Evolutionary conservation across 2,329 filamentous ascomycete genomes (phyloP).

Genomic region (Xylaria sp.): DNA sequence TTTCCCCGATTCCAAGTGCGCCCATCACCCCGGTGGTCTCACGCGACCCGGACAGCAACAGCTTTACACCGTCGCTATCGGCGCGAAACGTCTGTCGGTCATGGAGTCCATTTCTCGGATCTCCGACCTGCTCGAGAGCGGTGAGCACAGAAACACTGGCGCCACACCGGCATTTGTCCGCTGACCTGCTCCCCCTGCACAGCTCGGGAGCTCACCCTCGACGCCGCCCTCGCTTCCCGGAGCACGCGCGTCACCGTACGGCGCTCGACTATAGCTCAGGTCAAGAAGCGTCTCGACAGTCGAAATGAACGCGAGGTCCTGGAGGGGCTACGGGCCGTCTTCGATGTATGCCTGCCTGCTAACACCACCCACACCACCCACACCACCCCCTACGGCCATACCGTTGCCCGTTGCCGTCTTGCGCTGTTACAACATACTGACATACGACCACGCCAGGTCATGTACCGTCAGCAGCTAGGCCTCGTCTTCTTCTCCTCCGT

Average conservation of each 20-base stretch:
- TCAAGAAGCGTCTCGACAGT: slow-evolving; percentile 94
- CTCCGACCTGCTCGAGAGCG: slow-evolving; percentile 91
- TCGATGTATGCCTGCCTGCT: slow-evolving; percentile 67
- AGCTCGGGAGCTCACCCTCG: slow-evolving; percentile 97
- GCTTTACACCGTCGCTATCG: slow-evolving; percentile 34
- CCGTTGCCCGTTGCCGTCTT: no score
- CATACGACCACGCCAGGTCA: slow-evolving; percentile 68
- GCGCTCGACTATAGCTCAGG: slow-evolving; percentile 77
- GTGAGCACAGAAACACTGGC: slow-evolving; percentile 55
- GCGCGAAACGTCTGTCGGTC: slow-evolving; percentile 19
- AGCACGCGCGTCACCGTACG: slow-evolving; percentile 65
- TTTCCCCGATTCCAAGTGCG: background rate
- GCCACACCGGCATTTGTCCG: slow-evolving; percentile 14
- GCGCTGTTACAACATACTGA: slow-evolving; percentile 13
- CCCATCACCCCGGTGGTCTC: background rate
- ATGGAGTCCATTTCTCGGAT: slow-evolving; percentile 99
- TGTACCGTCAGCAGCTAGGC: slow-evolving; percentile 88
- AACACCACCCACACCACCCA: no score
- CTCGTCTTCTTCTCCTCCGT: slow-evolving; percentile 96
- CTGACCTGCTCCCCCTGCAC: slow-evolving; percentile 33
- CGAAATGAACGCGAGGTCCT: slow-evolving; percentile 91
- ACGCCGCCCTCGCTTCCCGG: slow-evolving; percentile 90
- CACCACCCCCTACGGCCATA: no score
- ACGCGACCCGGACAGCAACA: slow-evolving; percentile 34
- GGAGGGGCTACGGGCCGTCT: slow-evolving; percentile 86